Evolutionary conservation across 1,139 yeast species (phyloP).

Genomic region (Geotrichum candidum): DNA sequence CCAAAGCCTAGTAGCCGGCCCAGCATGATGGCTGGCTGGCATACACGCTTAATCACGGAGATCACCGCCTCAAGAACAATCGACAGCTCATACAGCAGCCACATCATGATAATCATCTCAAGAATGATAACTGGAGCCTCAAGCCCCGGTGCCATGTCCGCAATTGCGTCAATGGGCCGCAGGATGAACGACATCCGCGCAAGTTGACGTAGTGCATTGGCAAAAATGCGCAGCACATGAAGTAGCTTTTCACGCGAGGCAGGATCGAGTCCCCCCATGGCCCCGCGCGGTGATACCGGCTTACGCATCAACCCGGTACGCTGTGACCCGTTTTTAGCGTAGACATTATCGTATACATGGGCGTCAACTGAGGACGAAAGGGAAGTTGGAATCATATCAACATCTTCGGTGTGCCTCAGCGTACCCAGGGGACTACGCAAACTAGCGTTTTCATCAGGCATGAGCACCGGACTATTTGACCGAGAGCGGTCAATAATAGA

Average conservation of each 20-base stretch:
- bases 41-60: conserved; percentile 28
- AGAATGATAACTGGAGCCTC: conserved; percentile 28
- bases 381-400: conserved; percentile 6
- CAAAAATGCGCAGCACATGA: conserved; percentile 15
- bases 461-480: conserved; percentile 1
- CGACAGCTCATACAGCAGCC: conserved; percentile 31
- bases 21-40: conserved; percentile 32
- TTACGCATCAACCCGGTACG: neutral
- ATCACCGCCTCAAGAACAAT: conserved; percentile 30
- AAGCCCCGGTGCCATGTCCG: conserved; percentile 27
- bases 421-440: neutral
- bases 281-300: neutral
- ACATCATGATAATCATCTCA: conserved; percentile 32
- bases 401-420: neutral
- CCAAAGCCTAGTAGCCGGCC: conserved; percentile 22
- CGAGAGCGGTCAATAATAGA: conserved; percentile 6
- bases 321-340: neutral
- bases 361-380: conserved; percentile 8
- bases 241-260: neutral
- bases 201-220: conserved; percentile 23
- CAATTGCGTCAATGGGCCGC: conserved; percentile 29
- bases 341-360: neutral
- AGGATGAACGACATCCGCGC: conserved; percentile 28
- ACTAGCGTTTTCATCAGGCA: neutral
- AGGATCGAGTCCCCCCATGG: conserved; percentile 3